A percentile compares a stretch with the other conserved stretches of the same genome.
phyloP scores from a whole-genome alignment of 208 protist genomes.

The Leishmania lainsoni region DNA sequence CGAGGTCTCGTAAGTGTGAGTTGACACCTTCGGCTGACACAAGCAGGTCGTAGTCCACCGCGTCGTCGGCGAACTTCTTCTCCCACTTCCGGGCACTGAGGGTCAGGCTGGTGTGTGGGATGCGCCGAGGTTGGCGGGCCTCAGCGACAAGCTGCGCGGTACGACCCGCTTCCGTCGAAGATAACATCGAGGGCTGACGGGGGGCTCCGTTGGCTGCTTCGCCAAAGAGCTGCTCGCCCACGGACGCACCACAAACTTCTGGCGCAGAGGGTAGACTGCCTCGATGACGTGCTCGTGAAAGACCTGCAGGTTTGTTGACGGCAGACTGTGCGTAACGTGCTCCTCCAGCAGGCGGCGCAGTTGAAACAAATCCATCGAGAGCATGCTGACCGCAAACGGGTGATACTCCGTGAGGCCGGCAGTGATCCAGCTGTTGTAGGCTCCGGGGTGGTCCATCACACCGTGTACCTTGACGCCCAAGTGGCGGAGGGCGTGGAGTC shows the following conservation, averaged over 20 bases:
- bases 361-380: slow-evolving; percentile 67
- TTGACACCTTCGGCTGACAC: slow-evolving; percentile 81
- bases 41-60: slow-evolving; percentile 85
- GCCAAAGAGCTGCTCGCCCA: slow-evolving; percentile 45
- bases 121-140: slow-evolving; percentile 14
- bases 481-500: slow-evolving; percentile 38
- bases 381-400: slow-evolving; percentile 85
- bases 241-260: slow-evolving; percentile 71
- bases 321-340: slow-evolving; percentile 47
- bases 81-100: slow-evolving; percentile 78
- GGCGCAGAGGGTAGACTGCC: slow-evolving; percentile 77
- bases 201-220: neutral
- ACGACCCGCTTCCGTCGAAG: slow-evolving; percentile 3
- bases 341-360: slow-evolving; percentile 65
- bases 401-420: slow-evolving; percentile 79
- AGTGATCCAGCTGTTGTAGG: slow-evolving; percentile 85
- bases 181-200: neutral
- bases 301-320: slow-evolving; percentile 64
- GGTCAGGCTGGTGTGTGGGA: slow-evolving; percentile 68
- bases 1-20: slow-evolving; percentile 76
- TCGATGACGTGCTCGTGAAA: slow-evolving; percentile 85
- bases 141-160: slow-evolving; percentile 18
- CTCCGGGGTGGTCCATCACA: slow-evolving; percentile 86
- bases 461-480: slow-evolving; percentile 72
- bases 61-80: slow-evolving; percentile 60